These are phyloP conservation scores for Rhynchosporium agropyri DNA, from an alignment of 2,329 filamentous ascomycete genomes.

Conservation along the genomic window DNA sequence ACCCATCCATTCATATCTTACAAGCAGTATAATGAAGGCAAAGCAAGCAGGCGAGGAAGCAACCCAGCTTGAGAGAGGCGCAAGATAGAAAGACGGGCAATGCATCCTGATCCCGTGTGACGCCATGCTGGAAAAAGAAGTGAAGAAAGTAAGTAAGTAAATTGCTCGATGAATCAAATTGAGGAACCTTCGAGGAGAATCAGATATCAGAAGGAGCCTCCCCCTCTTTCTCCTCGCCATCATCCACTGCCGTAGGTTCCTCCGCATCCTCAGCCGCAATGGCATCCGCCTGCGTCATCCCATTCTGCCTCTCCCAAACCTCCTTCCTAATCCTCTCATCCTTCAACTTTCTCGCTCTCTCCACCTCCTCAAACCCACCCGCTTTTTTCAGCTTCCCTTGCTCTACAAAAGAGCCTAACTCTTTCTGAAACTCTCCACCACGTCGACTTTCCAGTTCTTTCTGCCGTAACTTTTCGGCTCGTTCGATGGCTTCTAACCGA, in stretches of 20 bases:
- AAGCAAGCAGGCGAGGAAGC: background rate
- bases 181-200: background rate
- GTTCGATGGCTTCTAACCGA: slow-evolving; percentile 90
- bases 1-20: slow-evolving; percentile 3
- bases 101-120: slow-evolving; percentile 8
- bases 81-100: background rate
- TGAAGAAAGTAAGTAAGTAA: background rate
- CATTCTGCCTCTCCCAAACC: slow-evolving; percentile 70
- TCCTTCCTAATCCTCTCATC: slow-evolving; percentile 86
- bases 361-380: slow-evolving; percentile 91
- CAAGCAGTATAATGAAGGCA: background rate
- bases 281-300: slow-evolving; percentile 43
- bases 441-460: slow-evolving; percentile 80
- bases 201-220: background rate
- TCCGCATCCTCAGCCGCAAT: slow-evolving; percentile 21
- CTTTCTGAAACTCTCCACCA: slow-evolving; percentile 74
- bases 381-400: slow-evolving; percentile 95
- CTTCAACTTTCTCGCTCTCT: slow-evolving; percentile 79
- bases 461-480: slow-evolving; percentile 89
- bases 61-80: too few relatives aligned
- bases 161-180: too few relatives aligned
- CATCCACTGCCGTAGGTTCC: slow-evolving; percentile 15
- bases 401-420: slow-evolving; percentile 81
- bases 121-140: slow-evolving; percentile 13
- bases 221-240: background rate